phyloP scores from a whole-genome alignment of 192 early-diverging fungal genomes.

The Backusella psychrophila region DNA sequence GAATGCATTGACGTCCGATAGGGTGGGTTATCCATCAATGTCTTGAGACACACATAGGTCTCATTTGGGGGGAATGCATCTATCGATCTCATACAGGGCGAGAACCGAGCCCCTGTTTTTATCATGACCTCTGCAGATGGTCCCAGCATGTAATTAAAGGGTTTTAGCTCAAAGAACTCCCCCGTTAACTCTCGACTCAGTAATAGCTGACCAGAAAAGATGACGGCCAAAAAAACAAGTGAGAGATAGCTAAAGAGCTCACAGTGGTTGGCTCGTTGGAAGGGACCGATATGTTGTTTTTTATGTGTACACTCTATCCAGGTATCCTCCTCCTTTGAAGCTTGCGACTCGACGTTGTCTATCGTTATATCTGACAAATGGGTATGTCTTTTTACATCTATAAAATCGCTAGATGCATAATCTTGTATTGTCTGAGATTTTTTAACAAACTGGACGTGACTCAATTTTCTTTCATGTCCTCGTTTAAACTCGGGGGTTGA shows the following conservation, averaged over 20 bases:
- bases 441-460: constrained; percentile 1
- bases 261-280: neutral
- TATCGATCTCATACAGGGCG: constrained; percentile 73
- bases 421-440: neutral
- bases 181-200: neutral
- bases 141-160: constrained; percentile 13
- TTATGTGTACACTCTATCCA: neutral
- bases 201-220: constrained; percentile 4
- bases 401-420: neutral
- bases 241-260: neutral
- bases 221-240: neutral
- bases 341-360: neutral
- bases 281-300: neutral
- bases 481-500: neutral
- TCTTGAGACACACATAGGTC: neutral
- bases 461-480: constrained; percentile 5
- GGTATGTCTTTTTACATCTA: neutral
- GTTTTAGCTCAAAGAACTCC: constrained; percentile 9
- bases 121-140: constrained; percentile 4
- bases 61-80: neutral
- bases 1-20: constrained; percentile 8
- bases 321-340: neutral
- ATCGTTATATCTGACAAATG: neutral
- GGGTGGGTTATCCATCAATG: neutral
- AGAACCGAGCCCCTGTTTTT: constrained; percentile 67